Base-by-base conservation (phyloP, 345 rosid species). In the Eucalyptus erythrocorys region DNA sequence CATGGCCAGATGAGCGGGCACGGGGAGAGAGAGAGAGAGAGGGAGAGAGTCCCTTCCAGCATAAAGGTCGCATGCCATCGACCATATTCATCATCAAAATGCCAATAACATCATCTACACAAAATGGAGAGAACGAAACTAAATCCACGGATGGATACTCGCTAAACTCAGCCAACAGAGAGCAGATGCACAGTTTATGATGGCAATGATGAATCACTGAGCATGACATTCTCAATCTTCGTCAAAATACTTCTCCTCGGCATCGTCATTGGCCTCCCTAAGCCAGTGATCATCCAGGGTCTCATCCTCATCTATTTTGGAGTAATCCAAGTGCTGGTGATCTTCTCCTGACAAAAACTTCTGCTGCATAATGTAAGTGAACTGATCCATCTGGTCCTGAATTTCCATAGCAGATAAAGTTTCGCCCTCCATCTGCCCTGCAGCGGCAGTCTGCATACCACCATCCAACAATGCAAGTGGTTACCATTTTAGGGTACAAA, bases 261-360 rank as follows among this genome's bases (percentile, higher is more conserved):
- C 99, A 89, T 98, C 99, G 45, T 87, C 93, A 51, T 92, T 92
- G 88, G 93, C 95, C 92, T 98, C 98, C 88, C 93, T 93, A 80
- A 93, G 92, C 99, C 99, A 97, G 87, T 97, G 99, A 93, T 97
- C 99, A 91, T 98, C 99, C 87, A 97, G 93, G 76, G 95, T 93
- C 93, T 93, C 99, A 85, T 98, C 96, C 1, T 93, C 91, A 66
- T 98, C 99, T 88, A 98, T 98, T 93, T 96, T 96, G 71, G 97
- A 86, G 92, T 96, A 98, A 94, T 98, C 99, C 53, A 96, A 90
- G 91, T 96, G 96, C 91, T 92, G 92, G 90, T 92, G 91, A 91
- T 98, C 99, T 95, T 98, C 98, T 14, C 99, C 99, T 0, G 96
- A 90, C 27, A 98, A 94, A 90, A 98, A 96, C 93, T 96, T 97